Evolutionary conservation across 345 rosid species (phyloP), one percentile per base, ranked within the genome.

Genomic region (Cardiospermum halicacabum): DNA sequence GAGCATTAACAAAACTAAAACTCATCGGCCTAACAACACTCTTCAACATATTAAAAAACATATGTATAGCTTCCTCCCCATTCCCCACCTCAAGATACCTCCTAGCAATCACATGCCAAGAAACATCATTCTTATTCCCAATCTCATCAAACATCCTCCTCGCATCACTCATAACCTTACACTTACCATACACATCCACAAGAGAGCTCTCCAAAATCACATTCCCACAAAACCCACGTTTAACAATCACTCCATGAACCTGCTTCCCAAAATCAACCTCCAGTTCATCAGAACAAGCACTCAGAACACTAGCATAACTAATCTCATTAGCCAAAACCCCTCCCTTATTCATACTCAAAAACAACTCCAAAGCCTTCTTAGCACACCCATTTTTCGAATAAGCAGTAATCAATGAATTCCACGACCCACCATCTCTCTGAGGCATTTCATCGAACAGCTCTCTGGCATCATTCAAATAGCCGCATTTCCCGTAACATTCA

Each of bases 51-150:
- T 74, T 80, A 62, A 73, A 83, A 61, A 92, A 87, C 88, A 92
- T 74, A 24, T 28, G 45, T 32, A 89, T 72, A 0, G 91, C 88
- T 70, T 87, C 93, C 57, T 67, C 78, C 50, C 60, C 77, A 71
- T 65, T 68, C 13, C 92, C 96, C 36, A 75, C 76, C 73, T 86
- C 96, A 58, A 89, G 82, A 75, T 86, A 87, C 77, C 92, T 69
- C 66, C 98, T 75, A 26, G 89, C 76, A n/a, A 89, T 85, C 67
- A 89, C 92, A 70, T 92, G 87, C 96, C 98, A 92, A 2, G 96
- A 82, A 61, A 92, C 85, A 53, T 74, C 78, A 73, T 85, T 92
- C 32, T 88, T 85, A 60, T 53, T 66, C 55, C 60, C 70, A 69
- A 92, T 82, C 75, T 84, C 96, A 74, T 86, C 85, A 71, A 89